Conservation (phyloP, 495 filamentous ascomycete species). For the Sphaerosporella brunnea region DNA sequence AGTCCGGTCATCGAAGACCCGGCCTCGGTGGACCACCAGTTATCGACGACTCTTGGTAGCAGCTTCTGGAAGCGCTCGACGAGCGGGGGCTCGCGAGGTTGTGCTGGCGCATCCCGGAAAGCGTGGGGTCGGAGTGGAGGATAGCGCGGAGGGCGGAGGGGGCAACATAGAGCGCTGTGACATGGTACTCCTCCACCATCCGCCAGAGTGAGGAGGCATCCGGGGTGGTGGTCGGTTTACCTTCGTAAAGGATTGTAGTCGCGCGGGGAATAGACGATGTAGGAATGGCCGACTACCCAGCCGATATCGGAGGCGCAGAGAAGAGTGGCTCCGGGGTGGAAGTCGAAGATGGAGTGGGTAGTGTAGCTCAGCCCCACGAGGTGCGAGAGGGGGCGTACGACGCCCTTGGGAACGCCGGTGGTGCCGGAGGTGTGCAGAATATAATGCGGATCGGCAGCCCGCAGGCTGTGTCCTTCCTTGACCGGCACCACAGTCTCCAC, state of each 20-base stretch:
- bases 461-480: slow-evolving; percentile 70
- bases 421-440: slow-evolving; percentile 80
- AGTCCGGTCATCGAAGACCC: slow-evolving; percentile 77
- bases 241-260: slow-evolving; percentile 76
- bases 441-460: slow-evolving; percentile 60
- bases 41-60: slow-evolving; percentile 58
- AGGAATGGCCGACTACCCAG: slow-evolving; percentile 77
- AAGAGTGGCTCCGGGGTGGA: slow-evolving; percentile 65
- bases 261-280: slow-evolving; percentile 72
- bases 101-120: slow-evolving; percentile 44
- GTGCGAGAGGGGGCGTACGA: slow-evolving; percentile 66
- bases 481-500: too few species aligned
- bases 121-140: slow-evolving; percentile 63
- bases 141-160: slow-evolving; percentile 79
- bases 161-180: slow-evolving; percentile 68
- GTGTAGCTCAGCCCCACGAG: slow-evolving; percentile 69
- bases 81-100: slow-evolving; percentile 71
- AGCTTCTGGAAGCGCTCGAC: slow-evolving; percentile 60
- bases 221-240: slow-evolving; percentile 79
- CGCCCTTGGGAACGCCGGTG: slow-evolving; percentile 76
- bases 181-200: slow-evolving; percentile 65
- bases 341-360: slow-evolving; percentile 59
- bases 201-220: slow-evolving; percentile 78
- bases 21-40: slow-evolving; percentile 93
- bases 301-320: slow-evolving; percentile 48